Percentiles rank a stretch among this genome's conserved stretches.
Evolutionary conservation across 2,329 filamentous ascomycete genomes (phyloP).

Genomic region (Aureobasidium uvarum): DNA sequence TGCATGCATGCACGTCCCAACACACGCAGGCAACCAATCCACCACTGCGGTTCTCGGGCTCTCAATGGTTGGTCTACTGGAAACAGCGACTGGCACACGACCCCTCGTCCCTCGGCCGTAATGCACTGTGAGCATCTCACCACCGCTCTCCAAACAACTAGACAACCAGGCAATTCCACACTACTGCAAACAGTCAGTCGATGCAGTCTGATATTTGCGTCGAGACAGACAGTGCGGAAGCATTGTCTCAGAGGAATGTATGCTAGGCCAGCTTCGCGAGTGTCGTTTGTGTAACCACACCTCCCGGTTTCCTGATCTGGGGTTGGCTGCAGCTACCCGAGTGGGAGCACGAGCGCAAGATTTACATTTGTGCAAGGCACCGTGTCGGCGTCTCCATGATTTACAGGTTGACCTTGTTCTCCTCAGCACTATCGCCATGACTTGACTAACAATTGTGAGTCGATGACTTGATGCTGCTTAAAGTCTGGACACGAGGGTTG

Average conservation of each 20-base stretch:
- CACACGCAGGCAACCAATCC: conserved; percentile 8
- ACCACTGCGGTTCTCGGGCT: not conserved
- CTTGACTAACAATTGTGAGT: not conserved
- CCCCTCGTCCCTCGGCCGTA: conserved; percentile 4
- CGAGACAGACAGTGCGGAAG: not conserved
- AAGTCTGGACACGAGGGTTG: conserved; percentile 4
- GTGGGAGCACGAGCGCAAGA: conserved; percentile 16
- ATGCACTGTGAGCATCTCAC: not conserved
- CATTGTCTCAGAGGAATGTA: conserved; percentile 20
- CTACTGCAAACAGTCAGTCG: conserved; percentile 5
- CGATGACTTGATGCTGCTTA: not conserved
- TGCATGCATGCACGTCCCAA: conserved; percentile 1
- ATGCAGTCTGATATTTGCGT: not conserved
- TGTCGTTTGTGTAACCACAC: conserved; percentile 19
- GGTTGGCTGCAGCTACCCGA: conserved; percentile 22
- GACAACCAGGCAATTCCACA: not conserved
- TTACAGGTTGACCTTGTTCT: not conserved
- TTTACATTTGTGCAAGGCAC: conserved; percentile 17
- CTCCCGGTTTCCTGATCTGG: conserved; percentile 8
- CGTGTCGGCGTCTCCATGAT: not conserved
- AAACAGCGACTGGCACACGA: conserved; percentile 10
- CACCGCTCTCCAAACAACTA: not conserved
- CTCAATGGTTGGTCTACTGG: not conserved
- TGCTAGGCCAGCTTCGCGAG: not conserved
- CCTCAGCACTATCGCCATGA: not conserved